A percentile compares a stretch with the other conserved stretches of the same genome.
phyloP scores from a whole-genome alignment of 495 filamentous ascomycete genomes.

The Neurospora sp. region DNA sequence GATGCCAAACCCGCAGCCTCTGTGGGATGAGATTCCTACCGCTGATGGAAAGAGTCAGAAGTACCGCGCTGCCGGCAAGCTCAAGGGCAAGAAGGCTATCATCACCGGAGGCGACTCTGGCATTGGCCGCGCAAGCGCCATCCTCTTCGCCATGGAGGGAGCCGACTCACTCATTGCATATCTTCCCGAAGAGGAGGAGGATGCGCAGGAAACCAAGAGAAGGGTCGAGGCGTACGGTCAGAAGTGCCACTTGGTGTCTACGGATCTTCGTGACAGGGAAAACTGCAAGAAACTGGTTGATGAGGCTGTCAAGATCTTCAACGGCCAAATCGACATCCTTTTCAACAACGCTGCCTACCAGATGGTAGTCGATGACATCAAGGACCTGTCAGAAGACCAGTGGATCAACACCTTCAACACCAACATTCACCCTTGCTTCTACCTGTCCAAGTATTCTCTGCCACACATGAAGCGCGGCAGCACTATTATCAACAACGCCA shows the following conservation, averaged over 20 bases:
- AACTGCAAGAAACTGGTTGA: slow-evolving; percentile 66
- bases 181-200: slow-evolving; percentile 64
- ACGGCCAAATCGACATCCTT: slow-evolving; percentile 57
- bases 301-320: slow-evolving; percentile 51
- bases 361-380: slow-evolving; percentile 63
- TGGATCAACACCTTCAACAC: slow-evolving; percentile 68
- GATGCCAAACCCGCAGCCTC: slow-evolving; percentile 52
- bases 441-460: slow-evolving; percentile 66
- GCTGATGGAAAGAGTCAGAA: slow-evolving; percentile 59
- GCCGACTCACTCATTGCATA: slow-evolving; percentile 67
- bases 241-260: slow-evolving; percentile 49
- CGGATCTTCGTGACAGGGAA: slow-evolving; percentile 50
- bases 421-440: slow-evolving; percentile 68
- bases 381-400: slow-evolving; percentile 68
- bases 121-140: slow-evolving; percentile 69
- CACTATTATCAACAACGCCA: slow-evolving; percentile 76
- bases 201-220: slow-evolving; percentile 64
- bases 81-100: slow-evolving; percentile 61
- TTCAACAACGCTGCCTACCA: slow-evolving; percentile 77
- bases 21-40: slow-evolving; percentile 57
- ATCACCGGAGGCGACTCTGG: slow-evolving; percentile 81
- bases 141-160: slow-evolving; percentile 77
- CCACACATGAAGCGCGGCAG: slow-evolving; percentile 67
- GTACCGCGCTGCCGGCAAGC: slow-evolving; percentile 73
- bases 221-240: slow-evolving; percentile 54